Conservation (phyloP, 352 stramenopile genomes). For the Pythium brachiatum region DNA sequence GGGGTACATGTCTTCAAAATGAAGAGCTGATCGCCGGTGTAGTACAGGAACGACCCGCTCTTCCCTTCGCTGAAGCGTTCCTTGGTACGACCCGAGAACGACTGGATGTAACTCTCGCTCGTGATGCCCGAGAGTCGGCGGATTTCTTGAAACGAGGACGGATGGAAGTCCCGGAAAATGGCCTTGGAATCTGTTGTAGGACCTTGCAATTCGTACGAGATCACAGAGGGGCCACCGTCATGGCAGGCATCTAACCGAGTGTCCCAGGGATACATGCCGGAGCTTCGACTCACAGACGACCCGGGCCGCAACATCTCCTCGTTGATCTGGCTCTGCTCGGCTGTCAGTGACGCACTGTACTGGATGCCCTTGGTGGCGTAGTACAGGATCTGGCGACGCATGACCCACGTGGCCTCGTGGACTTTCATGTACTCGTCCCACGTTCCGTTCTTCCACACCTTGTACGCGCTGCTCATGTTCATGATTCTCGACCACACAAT, state of each 20-base stretch:
- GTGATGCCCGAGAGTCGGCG: conserved; percentile 77
- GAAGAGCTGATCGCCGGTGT: conserved; percentile 85
- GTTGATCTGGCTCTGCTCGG: conserved; percentile 15
- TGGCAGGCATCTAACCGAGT: conserved; percentile 36
- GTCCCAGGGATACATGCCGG: conserved; percentile 67
- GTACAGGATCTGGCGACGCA: conserved; percentile 80
- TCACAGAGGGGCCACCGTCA: conserved; percentile 37
- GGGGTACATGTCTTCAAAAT: conserved; percentile 89
- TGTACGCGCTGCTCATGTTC: conserved; percentile 56
- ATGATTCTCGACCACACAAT: conserved; percentile 73
- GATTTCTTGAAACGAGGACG: conserved; percentile 79
- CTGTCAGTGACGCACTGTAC: conserved; percentile 28
- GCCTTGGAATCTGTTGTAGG: conserved; percentile 41
- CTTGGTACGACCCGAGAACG: conserved; percentile 72
- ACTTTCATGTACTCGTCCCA: conserved; percentile 88
- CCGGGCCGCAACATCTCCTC: conserved; percentile 32
- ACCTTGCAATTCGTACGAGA: conserved; percentile 73
- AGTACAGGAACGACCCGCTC: conserved; percentile 88
- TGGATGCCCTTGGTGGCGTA: conserved; percentile 83
- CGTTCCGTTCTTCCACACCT: conserved; percentile 72
- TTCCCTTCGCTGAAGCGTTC: conserved; percentile 90
- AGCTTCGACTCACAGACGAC: conserved; percentile 68
- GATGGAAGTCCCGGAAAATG: conserved; percentile 84
- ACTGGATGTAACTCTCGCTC: conserved; percentile 70
- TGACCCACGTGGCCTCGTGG: conserved; percentile 81